Conservation (phyloP, 2,329 filamentous ascomycete genomes). For the Cadophora malorum region DNA sequence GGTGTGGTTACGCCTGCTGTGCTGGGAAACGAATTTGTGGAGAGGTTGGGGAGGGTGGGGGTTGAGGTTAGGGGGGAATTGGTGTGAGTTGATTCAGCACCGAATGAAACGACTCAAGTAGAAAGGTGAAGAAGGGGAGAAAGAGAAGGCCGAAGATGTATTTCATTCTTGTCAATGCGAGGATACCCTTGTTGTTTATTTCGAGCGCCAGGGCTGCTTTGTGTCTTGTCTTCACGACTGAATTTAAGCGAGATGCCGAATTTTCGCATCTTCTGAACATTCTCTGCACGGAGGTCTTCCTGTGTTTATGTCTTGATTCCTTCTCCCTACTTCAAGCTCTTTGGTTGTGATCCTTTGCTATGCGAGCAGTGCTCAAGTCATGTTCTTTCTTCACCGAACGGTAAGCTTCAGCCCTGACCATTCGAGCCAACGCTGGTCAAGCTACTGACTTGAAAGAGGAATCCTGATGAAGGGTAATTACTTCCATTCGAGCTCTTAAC, state of each 20-base stretch:
- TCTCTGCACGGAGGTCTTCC: too few species aligned
- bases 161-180: neutral
- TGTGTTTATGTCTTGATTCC: too few species aligned
- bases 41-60: conserved; percentile 12
- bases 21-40: conserved; percentile 13
- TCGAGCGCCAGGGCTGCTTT: neutral
- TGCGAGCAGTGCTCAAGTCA: too few species aligned
- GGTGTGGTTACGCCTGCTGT: conserved; percentile 21
- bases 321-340: too few species aligned
- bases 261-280: too few species aligned
- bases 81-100: neutral
- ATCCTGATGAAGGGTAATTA: too few species aligned
- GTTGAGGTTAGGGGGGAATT: conserved; percentile 21
- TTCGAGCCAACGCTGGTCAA: too few species aligned
- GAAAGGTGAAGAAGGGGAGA: neutral
- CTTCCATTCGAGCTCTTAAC: too few species aligned
- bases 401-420: too few species aligned
- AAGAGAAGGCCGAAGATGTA: neutral
- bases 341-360: too few species aligned
- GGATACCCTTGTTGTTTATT: conserved; percentile 3
- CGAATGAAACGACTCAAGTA: neutral
- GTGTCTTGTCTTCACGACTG: neutral
- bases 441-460: too few species aligned
- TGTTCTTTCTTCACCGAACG: too few species aligned
- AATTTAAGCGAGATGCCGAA: neutral